Base-by-base conservation (phyloP, 108 stramenopile species). In the Fragilariopsis cylindrus region DNA sequence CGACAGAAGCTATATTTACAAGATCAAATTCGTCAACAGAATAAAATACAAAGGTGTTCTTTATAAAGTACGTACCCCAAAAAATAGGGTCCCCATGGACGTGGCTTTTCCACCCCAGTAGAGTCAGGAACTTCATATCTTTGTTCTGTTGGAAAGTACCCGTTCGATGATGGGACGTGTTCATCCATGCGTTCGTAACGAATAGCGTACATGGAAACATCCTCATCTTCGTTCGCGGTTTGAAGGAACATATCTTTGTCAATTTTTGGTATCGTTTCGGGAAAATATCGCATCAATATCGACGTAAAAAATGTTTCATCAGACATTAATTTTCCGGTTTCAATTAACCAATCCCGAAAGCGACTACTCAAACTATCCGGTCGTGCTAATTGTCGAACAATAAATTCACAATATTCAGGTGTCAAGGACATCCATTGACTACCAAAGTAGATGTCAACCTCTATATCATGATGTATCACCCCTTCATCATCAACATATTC, bases 141-240 rank as follows among this genome's bases (percentile, higher is more conserved):
- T 70, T 78, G 85, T 49, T 76, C 75, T 47, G 62, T 60, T 53
- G 80, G 73, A 80, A 72, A 84, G 46, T 21, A 67, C 54, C 90
- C 90, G 30, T 60, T 82, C n/a, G 92, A 84, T 53, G 82, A 81
- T 12, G 92, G 92, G 40, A 71, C 66, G 71, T 94, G 90, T 58
- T 96, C 92, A 53, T 96, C 95, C 95, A 96, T 96, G 13, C 95
- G 89, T 78, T 96, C 95, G 77, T 92, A 96, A 41, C 95, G 84
- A 46, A 91, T 71, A 47, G 84, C 76, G 30, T 73, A 60, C 81
- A 92, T 84, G 47, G 84, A 58, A 18, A 81, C 65, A 19, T 84
- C 84, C 2, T 84, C 65, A 16, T 67, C 66, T 4, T 45, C 64
- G 9, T 52, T 13, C 2, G 4, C 2, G 62, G n/a, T 44, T 44